Evolutionary conservation across 2,329 filamentous ascomycete genomes (phyloP).

Genomic region (Colletotrichum euphorbiae): DNA sequence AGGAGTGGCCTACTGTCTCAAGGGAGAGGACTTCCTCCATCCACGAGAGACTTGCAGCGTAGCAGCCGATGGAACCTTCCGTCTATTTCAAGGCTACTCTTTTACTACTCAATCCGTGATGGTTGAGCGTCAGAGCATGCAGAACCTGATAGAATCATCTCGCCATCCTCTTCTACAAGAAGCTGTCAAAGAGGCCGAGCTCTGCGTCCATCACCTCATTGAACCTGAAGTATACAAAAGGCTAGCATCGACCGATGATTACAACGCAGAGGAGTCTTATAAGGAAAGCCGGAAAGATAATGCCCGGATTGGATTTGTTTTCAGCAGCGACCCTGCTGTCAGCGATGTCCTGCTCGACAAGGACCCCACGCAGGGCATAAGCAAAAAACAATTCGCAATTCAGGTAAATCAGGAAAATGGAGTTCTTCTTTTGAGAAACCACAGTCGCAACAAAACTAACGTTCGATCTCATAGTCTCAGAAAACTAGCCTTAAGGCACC

Average conservation of each 20-base stretch:
- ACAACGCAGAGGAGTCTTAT: not conserved
- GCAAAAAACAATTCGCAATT: conserved; percentile 1
- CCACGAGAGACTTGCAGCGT: too few relatives aligned
- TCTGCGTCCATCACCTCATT: not conserved
- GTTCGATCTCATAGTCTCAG: not conserved
- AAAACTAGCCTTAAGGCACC: not conserved
- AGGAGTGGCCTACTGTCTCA: too few relatives aligned
- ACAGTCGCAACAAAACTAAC: not conserved
- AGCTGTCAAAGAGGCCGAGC: not conserved
- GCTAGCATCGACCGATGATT: not conserved
- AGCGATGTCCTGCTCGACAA: not conserved
- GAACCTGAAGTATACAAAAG: not conserved
- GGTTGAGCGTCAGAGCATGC: too few relatives aligned
- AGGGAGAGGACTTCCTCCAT: too few relatives aligned
- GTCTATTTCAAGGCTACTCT: too few relatives aligned
- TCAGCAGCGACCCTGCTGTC: not conserved
- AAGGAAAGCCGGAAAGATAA: not conserved
- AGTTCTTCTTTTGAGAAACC: not conserved
- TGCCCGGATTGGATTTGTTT: not conserved
- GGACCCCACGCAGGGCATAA: not conserved
- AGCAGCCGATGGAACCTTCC: too few relatives aligned
- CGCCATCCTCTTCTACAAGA: not conserved
- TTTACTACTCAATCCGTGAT: too few relatives aligned
- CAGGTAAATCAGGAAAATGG: not conserved
- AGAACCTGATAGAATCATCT: too few relatives aligned